phyloP scores from a whole-genome alignment of 2,329 filamentous ascomycete genomes.

The Ceratocystis cubensis region DNA sequence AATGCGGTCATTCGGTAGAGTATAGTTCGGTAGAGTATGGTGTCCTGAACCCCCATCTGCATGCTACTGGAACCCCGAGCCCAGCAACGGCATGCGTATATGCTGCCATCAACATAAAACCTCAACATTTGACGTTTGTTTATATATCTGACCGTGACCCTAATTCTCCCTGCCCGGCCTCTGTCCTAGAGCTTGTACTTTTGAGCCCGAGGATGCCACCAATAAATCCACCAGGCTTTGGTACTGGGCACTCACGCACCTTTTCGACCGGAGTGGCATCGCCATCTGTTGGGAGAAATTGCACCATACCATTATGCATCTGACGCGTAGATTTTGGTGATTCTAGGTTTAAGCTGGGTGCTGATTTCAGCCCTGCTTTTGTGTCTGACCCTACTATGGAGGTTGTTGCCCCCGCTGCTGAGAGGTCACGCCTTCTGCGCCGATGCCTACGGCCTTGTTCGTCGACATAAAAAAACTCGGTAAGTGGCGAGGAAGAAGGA shows the following conservation, averaged over 20 bases:
- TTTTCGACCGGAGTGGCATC: slow-evolving; percentile 27
- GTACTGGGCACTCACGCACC: slow-evolving; percentile 71
- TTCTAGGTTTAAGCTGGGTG: neutral
- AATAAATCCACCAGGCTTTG: slow-evolving; percentile 71
- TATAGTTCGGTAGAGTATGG: neutral
- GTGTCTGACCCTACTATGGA: slow-evolving; percentile 33
- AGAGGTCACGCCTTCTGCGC: slow-evolving; percentile 29
- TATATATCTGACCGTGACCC: slow-evolving; percentile 7
- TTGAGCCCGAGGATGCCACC: slow-evolving; percentile 64
- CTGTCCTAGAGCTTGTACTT: slow-evolving; percentile 24
- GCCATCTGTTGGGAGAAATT: slow-evolving; percentile 35
- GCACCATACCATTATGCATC: slow-evolving; percentile 36
- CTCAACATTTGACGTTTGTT: neutral
- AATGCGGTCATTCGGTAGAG: neutral
- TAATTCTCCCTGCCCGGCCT: slow-evolving; percentile 21
- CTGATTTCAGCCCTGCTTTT: slow-evolving; percentile 22
- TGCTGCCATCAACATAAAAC: neutral
- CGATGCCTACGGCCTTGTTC: slow-evolving; percentile 19
- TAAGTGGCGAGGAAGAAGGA: neutral
- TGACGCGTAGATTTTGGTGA: slow-evolving; percentile 25
- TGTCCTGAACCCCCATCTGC: neutral
- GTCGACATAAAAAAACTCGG: slow-evolving; percentile 19
- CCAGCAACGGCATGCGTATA: neutral
- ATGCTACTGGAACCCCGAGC: neutral
- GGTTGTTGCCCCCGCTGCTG: slow-evolving; percentile 29